Evolutionary conservation across 306 rosid genomes (phyloP), one percentile per base, ranked within the genome.

Genomic region (Rosa chinensis): DNA sequence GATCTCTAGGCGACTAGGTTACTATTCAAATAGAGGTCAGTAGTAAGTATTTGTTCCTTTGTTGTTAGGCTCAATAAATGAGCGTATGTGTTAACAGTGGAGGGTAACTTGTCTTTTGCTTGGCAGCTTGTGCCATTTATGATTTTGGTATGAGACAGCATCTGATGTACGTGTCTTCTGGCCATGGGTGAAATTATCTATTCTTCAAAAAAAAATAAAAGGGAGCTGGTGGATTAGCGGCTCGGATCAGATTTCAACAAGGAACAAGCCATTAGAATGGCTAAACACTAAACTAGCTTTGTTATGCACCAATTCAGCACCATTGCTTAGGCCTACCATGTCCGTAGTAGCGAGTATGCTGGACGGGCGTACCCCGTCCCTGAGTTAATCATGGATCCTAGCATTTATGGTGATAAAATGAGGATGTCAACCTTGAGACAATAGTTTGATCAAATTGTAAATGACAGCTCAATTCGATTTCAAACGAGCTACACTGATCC

Each of bases 301-400:
- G 23, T 12, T 76, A 6, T 77, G 80, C 80, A 77, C 73, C 73
- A 77, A 77, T 35, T 43, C 73, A 6, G 55, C 80, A 6, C 73
- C 80, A 10, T 70, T 64, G 0, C 63, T 64, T 11, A 18, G 80
- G 80, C 80, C 80, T 20, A 64, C 42, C 1, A 77, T 64, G 80
- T 77, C 80, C 9, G 16, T 43, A 11, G 80, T 49, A 20, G 64
- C 35, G 80, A 77, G 80, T 1, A 62, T 77, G 72, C 73, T 77
- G 7, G 80, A 77, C 64, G 80, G 73, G 8, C 18, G 23, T 21
- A 66, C 23, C 25, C 63, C n/a, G 73, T 66, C 1, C 40, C 14
- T 32, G 80, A 77, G 13, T 10, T 66, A 66, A 49, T 66, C 8
- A 63, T 50, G 72, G 73, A 77, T 50, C 64, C 73, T 0, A 13